Conservation (phyloP, 768 basidiomycete species). For the Ramaria sp. region DNA sequence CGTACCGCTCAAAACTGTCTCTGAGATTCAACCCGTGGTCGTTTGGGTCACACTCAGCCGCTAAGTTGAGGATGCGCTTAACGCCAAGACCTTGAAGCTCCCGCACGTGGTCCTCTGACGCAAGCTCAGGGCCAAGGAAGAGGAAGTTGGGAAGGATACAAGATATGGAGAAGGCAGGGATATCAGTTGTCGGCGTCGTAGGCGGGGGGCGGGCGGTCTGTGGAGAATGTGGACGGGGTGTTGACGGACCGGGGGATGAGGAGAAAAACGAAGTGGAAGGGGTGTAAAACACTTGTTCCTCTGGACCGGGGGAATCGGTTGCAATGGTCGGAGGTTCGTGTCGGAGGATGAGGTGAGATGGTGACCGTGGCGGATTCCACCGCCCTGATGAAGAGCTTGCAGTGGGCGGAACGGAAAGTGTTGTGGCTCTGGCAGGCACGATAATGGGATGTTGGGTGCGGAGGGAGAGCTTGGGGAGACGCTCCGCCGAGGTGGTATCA, state of each 20-base stretch:
- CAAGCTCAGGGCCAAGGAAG: slow-evolving; percentile 84
- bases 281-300: slow-evolving; percentile 19
- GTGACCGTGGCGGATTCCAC: slow-evolving; percentile 27
- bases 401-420: slow-evolving; percentile 42
- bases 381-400: slow-evolving; percentile 19
- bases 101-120: slow-evolving; percentile 59
- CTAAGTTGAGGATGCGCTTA: slow-evolving; percentile 83
- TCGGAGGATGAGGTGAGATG: slow-evolving; percentile 29
- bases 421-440: slow-evolving; percentile 46
- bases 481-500: slow-evolving; percentile 49
- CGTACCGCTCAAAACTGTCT: slow-evolving; percentile 72
- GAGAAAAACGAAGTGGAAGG: slow-evolving; percentile 30
- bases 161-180: slow-evolving; percentile 69
- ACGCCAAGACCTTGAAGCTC: slow-evolving; percentile 70
- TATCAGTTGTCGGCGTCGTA: slow-evolving; percentile 43
- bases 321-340: slow-evolving; percentile 26
- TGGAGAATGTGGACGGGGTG: slow-evolving; percentile 41
- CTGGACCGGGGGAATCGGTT: slow-evolving; percentile 12
- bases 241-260: slow-evolving; percentile 24
- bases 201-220: slow-evolving; percentile 53
- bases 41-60: slow-evolving; percentile 76
- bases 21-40: slow-evolving; percentile 61
- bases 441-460: slow-evolving; percentile 29
- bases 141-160: slow-evolving; percentile 87
- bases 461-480: slow-evolving; percentile 49